Base-by-base conservation (phyloP, 805 yeast genomes). In the Cyberlindnera japonica region DNA sequence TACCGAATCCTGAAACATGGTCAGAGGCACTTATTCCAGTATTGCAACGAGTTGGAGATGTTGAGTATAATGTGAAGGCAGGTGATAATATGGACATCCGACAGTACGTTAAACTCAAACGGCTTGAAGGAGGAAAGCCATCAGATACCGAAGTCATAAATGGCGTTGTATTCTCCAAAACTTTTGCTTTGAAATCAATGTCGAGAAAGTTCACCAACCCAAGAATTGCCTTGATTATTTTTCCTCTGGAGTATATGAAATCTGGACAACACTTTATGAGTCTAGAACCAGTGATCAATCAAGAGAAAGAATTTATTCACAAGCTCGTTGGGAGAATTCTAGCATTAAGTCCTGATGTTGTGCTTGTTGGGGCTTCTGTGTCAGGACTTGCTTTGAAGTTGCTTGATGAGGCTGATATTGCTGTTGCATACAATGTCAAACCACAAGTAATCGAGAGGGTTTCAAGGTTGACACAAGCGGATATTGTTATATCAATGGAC, bases 71-170 rank as follows among this genome's bases (percentile, higher is more conserved):
- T 48, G 68, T 79, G 3, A 67, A 69, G 26, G 71, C 76, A 21
- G 83, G 87, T 5, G 91, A 83, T 46, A 81, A 82, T 3, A 71
- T 89, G 44, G 97, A 93, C 58, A 80, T 90, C 35, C 73, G 91
- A n/a, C 90, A 83, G 50, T 91, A 86, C 60, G 77, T 93, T 31
- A 93, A 95, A 55, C 71, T 93, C 33, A 95, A 93, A 57, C 72
- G 88, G 44, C 77, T 91, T 8, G 71, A 81, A 1, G 98, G 99
- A 1, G 93, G 95, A 0, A 43, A 58, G 1, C 74, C 81, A 1
- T 64, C 67, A 5, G 80, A 83, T 31, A 77, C 91, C 0, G 64
- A 65, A 20, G 72, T 76, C 22, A 59, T 91, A 4, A 80, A 83
- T 54, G 99, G 99, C 0, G 62, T 87, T 5, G 83, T 87, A 3